A percentile compares a stretch with the other conserved stretches of the same genome.
Evolutionary conservation across 2,329 filamentous ascomycete genomes (phyloP).

Genomic region (Fusarium floridanum): DNA sequence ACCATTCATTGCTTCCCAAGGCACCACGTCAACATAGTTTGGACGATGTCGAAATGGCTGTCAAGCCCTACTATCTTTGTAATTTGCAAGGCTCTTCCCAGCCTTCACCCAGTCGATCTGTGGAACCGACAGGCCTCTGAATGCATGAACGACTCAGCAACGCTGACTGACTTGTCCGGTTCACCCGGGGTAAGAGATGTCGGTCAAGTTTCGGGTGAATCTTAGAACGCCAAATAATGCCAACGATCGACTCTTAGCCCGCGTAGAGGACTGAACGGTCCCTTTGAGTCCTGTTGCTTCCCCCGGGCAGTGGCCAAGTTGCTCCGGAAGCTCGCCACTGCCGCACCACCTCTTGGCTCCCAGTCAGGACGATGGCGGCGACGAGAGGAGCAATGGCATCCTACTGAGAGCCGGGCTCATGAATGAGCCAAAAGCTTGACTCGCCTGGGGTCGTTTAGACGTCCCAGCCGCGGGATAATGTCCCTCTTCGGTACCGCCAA

Average conservation of each 20-base stretch:
- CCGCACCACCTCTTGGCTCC: constrained; percentile 10
- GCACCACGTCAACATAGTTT: constrained; percentile 26
- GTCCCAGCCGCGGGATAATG: constrained; percentile 27
- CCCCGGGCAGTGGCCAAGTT: background rate
- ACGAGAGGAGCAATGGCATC: background rate
- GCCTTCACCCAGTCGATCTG: constrained; percentile 31
- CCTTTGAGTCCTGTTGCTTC: background rate
- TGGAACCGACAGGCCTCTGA: constrained; percentile 29
- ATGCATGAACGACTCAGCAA: constrained; percentile 42
- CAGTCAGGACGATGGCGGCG: background rate
- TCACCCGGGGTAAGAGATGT: constrained; percentile 29
- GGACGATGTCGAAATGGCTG: constrained; percentile 25
- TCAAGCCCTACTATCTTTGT: constrained; percentile 19
- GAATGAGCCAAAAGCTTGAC: constrained; percentile 18
- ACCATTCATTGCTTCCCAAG: constrained; percentile 29
- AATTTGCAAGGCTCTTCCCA: constrained; percentile 31
- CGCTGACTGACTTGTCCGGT: constrained; percentile 19
- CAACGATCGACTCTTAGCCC: constrained; percentile 1
- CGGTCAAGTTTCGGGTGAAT: constrained; percentile 16
- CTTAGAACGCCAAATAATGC: constrained; percentile 13
- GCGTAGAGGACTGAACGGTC: background rate
- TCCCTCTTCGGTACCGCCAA: constrained; percentile 31
- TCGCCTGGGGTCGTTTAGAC: constrained; percentile 21
- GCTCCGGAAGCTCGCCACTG: constrained; percentile 11
- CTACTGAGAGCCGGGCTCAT: constrained; percentile 13